Evolutionary conservation across 768 basidiomycete genomes (phyloP).

Genomic region (Lactarius tabidus): DNA sequence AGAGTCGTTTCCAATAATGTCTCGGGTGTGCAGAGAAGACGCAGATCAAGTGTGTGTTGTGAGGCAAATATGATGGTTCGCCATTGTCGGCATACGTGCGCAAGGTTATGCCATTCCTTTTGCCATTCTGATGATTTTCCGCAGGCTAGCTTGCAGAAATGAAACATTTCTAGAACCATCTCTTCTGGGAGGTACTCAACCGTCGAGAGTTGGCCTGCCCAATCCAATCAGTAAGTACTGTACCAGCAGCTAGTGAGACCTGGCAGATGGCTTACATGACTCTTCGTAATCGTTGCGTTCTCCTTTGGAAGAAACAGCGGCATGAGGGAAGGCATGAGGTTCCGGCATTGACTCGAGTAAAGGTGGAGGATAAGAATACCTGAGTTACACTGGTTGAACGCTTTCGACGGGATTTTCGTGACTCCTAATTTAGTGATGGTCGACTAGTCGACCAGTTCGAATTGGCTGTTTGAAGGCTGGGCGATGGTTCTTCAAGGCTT

Average conservation of each 20-base stretch:
- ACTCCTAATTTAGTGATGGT: not conserved
- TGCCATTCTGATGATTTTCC: not conserved
- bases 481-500: not conserved
- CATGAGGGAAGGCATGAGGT: not conserved
- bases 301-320: not conserved
- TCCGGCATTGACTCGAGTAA: not conserved
- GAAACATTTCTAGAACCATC: constrained; percentile 2
- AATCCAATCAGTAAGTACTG: not conserved
- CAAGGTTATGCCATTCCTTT: constrained; percentile 2
- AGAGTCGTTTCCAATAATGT: not conserved
- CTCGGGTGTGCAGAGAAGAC: constrained; percentile 3
- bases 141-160: not conserved
- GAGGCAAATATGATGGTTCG: not conserved
- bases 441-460: not conserved
- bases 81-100: constrained; percentile 9
- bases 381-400: not conserved
- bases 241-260: not conserved
- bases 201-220: not conserved
- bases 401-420: not conserved
- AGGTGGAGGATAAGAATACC: not conserved
- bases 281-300: not conserved
- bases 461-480: not conserved
- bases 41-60: constrained; percentile 2
- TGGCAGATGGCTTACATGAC: not conserved
- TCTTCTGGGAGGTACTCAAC: constrained; percentile 7